A percentile compares a stretch with the other conserved stretches of the same genome.
Evolutionary conservation across 2,329 filamentous ascomycete genomes (phyloP).

Genomic region (Rutstroemia sp.): DNA sequence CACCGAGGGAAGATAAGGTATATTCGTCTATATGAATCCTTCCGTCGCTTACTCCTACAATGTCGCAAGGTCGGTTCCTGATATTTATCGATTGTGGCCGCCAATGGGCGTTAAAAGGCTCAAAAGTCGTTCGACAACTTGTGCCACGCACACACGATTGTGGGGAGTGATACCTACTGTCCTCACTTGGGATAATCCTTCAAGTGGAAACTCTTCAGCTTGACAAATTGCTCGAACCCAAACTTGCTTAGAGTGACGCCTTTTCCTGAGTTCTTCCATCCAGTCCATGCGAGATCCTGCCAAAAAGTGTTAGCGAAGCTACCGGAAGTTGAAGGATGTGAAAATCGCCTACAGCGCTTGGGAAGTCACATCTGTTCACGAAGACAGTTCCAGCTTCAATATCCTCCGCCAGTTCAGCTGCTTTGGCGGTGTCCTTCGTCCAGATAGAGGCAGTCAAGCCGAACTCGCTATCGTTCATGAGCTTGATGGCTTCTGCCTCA

Average conservation of each 20-base stretch:
- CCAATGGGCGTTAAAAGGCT: conserved; percentile 1
- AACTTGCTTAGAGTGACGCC: conserved; percentile 84
- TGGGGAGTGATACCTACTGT: conserved; percentile 3
- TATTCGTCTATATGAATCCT: conserved; percentile 8
- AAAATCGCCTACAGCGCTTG: conserved; percentile 65
- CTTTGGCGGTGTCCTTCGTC: conserved; percentile 78
- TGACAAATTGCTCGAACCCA: conserved; percentile 92
- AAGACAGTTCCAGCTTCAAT: conserved; percentile 94
- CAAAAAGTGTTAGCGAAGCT: conserved; percentile 21
- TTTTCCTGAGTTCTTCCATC: conserved; percentile 95
- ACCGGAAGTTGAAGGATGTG: neutral
- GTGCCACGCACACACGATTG: conserved; percentile 6
- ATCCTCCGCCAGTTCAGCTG: conserved; percentile 67
- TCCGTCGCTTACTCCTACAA: conserved; percentile 5
- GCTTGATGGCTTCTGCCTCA: conserved; percentile 70
- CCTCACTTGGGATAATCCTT: conserved; percentile 62
- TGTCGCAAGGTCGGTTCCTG: neutral
- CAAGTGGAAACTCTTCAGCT: conserved; percentile 91
- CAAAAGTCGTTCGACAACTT: conserved; percentile 7
- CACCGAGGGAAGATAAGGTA: neutral
- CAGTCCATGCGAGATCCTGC: conserved; percentile 90
- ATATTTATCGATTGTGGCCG: conserved; percentile 7
- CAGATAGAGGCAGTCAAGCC: conserved; percentile 95
- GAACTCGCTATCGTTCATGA: conserved; percentile 95
- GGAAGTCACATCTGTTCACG: conserved; percentile 89